A percentile compares a stretch with the other conserved stretches of the same genome.
Conservation (phyloP, 805 yeast genomes). For the Schwanniomyces vanrijiae region DNA sequence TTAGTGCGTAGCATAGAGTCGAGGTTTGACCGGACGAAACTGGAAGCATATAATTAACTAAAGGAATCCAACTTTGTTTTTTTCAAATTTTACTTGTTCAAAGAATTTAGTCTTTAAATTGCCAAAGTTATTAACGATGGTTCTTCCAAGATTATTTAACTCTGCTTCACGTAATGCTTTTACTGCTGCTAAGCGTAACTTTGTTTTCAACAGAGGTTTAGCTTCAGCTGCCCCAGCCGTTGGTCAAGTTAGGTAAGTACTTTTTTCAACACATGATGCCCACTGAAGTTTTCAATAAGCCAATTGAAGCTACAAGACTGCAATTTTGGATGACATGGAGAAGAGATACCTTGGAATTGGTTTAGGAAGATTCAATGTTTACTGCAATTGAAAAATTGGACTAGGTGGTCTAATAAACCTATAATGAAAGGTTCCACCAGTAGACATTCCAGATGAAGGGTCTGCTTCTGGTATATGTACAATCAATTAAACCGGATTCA, state of each 20-base stretch:
- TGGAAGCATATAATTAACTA: constrained; percentile 5
- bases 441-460: not conserved
- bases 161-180: constrained; percentile 78
- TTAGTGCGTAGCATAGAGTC: not conserved
- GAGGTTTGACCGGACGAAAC: constrained; percentile 3
- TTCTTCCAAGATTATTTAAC: constrained; percentile 55
- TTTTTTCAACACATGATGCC: not conserved
- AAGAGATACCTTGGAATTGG: not conserved
- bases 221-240: constrained; percentile 72
- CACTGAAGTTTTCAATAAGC: not conserved
- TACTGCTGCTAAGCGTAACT: constrained; percentile 83
- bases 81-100: constrained; percentile 1
- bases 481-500: not conserved
- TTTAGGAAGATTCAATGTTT: not conserved
- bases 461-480: not conserved
- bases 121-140: constrained; percentile 43
- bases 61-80: constrained; percentile 1
- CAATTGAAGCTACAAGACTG: not conserved
- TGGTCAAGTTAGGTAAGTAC: constrained; percentile 88
- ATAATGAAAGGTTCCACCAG: not conserved
- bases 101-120: constrained; percentile 16
- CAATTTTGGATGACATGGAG: not conserved
- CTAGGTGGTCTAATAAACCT: not conserved
- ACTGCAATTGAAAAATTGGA: not conserved
- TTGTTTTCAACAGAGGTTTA: constrained; percentile 70